These are phyloP conservation scores for Ceratobasidium sp. DNA, from an alignment of 1,284 basidiomycete species.

Conservation along the genomic window DNA sequence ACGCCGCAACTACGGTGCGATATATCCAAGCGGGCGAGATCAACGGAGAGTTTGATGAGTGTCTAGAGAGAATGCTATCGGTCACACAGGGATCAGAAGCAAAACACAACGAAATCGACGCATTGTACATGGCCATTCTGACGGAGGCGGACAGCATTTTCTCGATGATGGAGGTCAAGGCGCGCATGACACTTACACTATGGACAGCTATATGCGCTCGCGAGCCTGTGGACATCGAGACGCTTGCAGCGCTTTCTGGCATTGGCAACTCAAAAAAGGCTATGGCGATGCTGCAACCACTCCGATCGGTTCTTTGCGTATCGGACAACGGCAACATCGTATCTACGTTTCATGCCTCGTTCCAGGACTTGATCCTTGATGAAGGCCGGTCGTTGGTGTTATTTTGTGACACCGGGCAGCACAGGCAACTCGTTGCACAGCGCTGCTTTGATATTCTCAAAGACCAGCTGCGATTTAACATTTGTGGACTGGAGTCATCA, in stretches of 20 bases:
- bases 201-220: background rate
- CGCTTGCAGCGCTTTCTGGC: background rate
- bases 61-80: too few species aligned
- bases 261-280: background rate
- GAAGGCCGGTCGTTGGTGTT: background rate
- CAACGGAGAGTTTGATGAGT: too few species aligned
- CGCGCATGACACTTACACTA: background rate
- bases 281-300: background rate
- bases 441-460: background rate
- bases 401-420: background rate
- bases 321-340: background rate
- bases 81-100: too few species aligned
- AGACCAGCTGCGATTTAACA: background rate
- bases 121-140: conserved; percentile 2
- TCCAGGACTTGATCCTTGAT: background rate
- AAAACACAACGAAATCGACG: conserved; percentile 9
- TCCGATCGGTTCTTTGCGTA: background rate
- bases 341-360: conserved; percentile 1
- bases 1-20: too few species aligned
- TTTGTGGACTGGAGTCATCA: too few species aligned
- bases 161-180: background rate
- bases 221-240: conserved; percentile 1
- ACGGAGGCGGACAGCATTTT: background rate
- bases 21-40: background rate
- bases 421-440: background rate